Conservation (phyloP, 2,329 filamentous ascomycete genomes). For the Malbranchea zuffiana region DNA sequence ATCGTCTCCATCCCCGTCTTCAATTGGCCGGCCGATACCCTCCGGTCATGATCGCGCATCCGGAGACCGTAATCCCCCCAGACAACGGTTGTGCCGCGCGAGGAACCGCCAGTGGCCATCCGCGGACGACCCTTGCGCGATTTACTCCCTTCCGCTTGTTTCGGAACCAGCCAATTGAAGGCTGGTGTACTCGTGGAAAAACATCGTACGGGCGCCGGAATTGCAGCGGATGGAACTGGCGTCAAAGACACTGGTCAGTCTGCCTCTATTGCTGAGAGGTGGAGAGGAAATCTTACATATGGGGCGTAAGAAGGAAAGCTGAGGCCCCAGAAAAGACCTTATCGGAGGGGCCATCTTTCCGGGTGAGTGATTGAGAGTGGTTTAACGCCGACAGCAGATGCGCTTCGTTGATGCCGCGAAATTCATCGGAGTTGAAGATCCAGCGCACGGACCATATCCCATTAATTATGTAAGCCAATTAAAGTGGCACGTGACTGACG, state of each 20-base stretch:
- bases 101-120: constrained; percentile 81
- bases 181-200: constrained; percentile 60
- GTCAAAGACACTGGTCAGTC: constrained; percentile 16
- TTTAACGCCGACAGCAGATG: neutral
- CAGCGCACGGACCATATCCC: constrained; percentile 1
- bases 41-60: constrained; percentile 84
- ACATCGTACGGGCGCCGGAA: constrained; percentile 42
- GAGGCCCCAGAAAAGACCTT: constrained; percentile 27
- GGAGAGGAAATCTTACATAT: constrained; percentile 23
- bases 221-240: constrained; percentile 14
- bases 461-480: neutral
- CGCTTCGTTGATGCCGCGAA: neutral
- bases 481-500: constrained; percentile 1
- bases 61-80: constrained; percentile 95
- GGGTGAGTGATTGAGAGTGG: no score
- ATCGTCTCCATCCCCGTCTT: constrained; percentile 92
- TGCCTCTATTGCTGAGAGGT: neutral
- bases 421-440: constrained; percentile 4
- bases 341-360: constrained; percentile 26
- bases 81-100: constrained; percentile 84
- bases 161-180: constrained; percentile 72
- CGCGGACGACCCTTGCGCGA: constrained; percentile 77
- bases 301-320: constrained; percentile 26
- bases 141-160: constrained; percentile 70
- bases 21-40: constrained; percentile 75